phyloP scores from a whole-genome alignment of 176 grass and related monocot species.

The bread wheat (Triticum aestivum) region DNA sequence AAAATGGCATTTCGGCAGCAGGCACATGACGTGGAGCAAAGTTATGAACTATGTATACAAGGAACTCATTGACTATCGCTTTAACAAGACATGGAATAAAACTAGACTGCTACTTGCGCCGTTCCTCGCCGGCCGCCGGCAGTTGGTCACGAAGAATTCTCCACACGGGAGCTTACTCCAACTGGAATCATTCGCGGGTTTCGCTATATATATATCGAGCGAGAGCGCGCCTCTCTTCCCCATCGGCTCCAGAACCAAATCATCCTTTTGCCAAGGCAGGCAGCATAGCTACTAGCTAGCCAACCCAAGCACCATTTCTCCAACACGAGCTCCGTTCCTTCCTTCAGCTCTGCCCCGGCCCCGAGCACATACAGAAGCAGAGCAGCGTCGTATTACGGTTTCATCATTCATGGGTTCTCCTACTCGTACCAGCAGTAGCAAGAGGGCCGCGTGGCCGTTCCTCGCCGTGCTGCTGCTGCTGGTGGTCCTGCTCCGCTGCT shows the following conservation, averaged over 20 bases:
- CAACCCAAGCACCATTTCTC: no score
- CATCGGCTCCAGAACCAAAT: conserved; percentile 4
- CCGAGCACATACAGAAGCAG: neutral
- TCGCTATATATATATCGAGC: conserved; percentile 36
- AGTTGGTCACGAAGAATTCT: conserved; percentile 6
- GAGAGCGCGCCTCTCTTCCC: neutral
- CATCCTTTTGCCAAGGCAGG: neutral
- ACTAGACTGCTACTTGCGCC: neutral
- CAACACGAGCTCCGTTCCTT: neutral
- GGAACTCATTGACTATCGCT: neutral
- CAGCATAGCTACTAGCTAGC: no score
- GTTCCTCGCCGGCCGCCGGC: conserved; percentile 22
- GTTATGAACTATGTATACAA: neutral
- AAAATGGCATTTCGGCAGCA: neutral
- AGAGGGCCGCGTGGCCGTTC: neutral
- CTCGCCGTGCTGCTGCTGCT: conserved; percentile 29
- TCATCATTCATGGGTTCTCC: conserved; percentile 10
- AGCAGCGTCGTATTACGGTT: neutral
- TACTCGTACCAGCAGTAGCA: neutral
- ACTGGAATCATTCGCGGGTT: conserved; percentile 6
- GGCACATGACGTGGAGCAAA: neutral
- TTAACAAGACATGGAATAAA: neutral
- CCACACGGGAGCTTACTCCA: neutral
- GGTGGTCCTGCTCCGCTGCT: neutral
- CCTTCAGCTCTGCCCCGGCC: no score